phyloP scores from a whole-genome alignment of 1,284 basidiomycete species.

The Boletus sp. region DNA sequence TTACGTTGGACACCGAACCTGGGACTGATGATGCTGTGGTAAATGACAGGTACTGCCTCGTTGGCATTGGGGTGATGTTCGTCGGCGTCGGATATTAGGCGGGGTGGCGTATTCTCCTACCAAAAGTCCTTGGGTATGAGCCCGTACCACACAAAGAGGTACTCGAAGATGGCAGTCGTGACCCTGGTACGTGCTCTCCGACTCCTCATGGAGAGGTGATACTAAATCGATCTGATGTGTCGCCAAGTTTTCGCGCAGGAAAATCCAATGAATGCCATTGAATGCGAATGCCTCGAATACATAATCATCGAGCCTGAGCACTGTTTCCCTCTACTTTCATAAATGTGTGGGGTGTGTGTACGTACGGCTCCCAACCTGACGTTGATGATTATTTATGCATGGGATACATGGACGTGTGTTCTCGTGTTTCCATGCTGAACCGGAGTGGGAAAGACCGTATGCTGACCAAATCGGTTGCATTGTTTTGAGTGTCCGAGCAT shows the following conservation, averaged over 20 bases:
- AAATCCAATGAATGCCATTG: constrained; percentile 13
- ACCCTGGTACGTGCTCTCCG: constrained; percentile 43
- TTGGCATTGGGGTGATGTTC: constrained; percentile 51
- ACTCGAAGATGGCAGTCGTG: constrained; percentile 54
- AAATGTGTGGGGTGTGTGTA: neutral
- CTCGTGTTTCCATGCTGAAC: neutral
- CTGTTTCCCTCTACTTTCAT: neutral
- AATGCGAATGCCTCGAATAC: neutral
- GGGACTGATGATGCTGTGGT: too few species aligned
- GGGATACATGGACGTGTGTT: neutral
- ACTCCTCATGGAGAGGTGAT: neutral
- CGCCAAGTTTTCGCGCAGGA: constrained; percentile 21
- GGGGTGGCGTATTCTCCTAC: constrained; percentile 50
- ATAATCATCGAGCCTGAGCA: neutral
- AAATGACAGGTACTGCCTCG: constrained; percentile 48
- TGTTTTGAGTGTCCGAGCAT: too few species aligned
- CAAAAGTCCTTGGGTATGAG: constrained; percentile 48
- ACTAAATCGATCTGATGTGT: neutral
- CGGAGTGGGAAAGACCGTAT: neutral
- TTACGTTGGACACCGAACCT: neutral
- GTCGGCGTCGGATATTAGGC: constrained; percentile 56
- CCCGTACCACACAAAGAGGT: constrained; percentile 47
- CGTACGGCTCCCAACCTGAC: neutral
- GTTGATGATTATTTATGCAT: neutral
- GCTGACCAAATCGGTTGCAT: neutral